Evolutionary conservation across 2,329 filamentous ascomycete genomes (phyloP).

Genomic region (Colletotrichum eremochloae): DNA sequence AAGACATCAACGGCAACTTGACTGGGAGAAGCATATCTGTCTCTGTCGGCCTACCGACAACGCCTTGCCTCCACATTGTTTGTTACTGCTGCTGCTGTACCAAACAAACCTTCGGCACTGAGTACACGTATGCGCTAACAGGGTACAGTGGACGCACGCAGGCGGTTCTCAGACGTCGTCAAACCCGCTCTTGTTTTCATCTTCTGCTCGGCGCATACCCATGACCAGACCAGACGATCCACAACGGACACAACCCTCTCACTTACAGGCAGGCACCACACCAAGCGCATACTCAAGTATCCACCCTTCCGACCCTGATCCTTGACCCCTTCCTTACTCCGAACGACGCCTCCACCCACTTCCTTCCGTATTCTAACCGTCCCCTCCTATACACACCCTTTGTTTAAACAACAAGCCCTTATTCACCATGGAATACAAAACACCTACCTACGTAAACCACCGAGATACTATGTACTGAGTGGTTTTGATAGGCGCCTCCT

Average conservation of each 20-base stretch:
- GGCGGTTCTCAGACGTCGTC: slow-evolving; percentile 34
- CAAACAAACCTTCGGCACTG: not conserved
- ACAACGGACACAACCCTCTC: slow-evolving; percentile 39
- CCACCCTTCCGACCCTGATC: slow-evolving; percentile 9
- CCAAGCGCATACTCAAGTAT: not conserved
- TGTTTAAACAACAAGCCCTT: slow-evolving; percentile 14
- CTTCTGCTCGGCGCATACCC: slow-evolving; percentile 16
- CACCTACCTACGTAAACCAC: no score
- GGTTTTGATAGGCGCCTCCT: not conserved
- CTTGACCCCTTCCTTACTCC: slow-evolving; percentile 6
- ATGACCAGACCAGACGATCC: slow-evolving; percentile 38
- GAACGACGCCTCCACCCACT: not conserved
- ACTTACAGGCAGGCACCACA: slow-evolving; percentile 10
- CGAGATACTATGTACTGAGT: not conserved
- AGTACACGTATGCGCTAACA: slow-evolving; percentile 1
- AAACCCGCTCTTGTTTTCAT: slow-evolving; percentile 34
- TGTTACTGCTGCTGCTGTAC: not conserved
- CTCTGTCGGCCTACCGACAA: not conserved
- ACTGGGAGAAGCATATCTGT: not conserved
- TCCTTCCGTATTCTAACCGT: slow-evolving; percentile 16
- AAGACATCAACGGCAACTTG: not conserved
- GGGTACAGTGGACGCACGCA: slow-evolving; percentile 13
- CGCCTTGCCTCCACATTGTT: not conserved
- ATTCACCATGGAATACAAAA: not conserved
- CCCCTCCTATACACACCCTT: slow-evolving; percentile 13